Evolutionary conservation across 345 rosid species (phyloP).

Genomic region (Heritiera fomes): DNA sequence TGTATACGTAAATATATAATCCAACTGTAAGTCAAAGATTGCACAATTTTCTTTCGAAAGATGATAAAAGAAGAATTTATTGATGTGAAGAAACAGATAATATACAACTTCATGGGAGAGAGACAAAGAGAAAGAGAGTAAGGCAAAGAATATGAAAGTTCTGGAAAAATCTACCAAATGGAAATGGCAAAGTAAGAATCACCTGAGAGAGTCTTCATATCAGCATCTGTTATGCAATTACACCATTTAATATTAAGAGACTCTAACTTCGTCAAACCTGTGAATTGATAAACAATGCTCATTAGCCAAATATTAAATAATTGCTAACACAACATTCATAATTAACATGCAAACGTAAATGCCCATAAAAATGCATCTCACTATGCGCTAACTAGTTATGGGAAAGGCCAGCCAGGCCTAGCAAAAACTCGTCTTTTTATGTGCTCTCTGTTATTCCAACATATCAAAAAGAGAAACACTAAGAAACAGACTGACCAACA

Average conservation of each 20-base stretch:
- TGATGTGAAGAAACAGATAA: neutral
- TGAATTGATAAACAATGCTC: conserved; percentile 8
- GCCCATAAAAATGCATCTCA: neutral
- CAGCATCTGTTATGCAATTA: conserved; percentile 73
- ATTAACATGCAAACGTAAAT: neutral
- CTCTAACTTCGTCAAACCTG: conserved; percentile 73
- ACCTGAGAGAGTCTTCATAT: conserved; percentile 80
- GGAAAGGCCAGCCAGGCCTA: neutral
- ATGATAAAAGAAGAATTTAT: neutral
- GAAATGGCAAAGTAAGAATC: neutral
- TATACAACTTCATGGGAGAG: too few relatives aligned
- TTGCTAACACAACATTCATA: neutral
- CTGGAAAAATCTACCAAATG: neutral
- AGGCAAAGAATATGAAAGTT: neutral
- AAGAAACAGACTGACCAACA: neutral
- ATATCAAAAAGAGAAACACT: neutral
- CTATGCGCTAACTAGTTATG: neutral
- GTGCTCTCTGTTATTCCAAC: neutral
- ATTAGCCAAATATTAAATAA: neutral
- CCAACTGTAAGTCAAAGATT: neutral
- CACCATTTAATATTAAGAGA: conserved; percentile 84
- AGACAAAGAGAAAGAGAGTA: neutral
- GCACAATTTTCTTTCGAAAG: neutral
- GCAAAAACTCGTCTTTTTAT: neutral
- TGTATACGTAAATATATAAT: neutral